phyloP scores from a whole-genome alignment of 306 rosid species.

The Casuarina glauca region DNA sequence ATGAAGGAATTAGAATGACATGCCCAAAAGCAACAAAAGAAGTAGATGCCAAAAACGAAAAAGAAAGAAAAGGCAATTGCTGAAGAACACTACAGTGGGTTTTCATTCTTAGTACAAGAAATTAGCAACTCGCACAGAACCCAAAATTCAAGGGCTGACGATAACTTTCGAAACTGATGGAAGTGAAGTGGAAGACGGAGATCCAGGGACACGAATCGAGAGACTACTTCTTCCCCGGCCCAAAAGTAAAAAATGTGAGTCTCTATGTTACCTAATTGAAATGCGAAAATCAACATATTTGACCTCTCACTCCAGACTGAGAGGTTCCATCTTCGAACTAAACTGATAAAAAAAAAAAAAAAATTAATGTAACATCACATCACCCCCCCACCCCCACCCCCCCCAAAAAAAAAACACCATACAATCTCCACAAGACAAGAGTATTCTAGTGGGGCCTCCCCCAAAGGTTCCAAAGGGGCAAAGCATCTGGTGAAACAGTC shows the following conservation, averaged over 20 bases:
- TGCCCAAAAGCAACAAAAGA: background rate
- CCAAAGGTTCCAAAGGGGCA: conserved; percentile 6
- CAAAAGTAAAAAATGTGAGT: background rate
- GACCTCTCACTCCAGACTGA: background rate
- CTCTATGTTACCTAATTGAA: background rate
- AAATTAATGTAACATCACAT: background rate
- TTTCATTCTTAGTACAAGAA: background rate
- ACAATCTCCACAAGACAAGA: conserved; percentile 6
- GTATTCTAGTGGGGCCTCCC: conserved; percentile 19
- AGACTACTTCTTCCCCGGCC: background rate
- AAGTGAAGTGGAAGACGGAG: background rate
- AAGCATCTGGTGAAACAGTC: conserved; percentile 6
- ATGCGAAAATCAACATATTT: background rate
- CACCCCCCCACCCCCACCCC: too few species aligned
- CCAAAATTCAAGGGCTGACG: background rate
- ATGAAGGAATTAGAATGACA: background rate
- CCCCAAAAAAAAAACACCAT: background rate
- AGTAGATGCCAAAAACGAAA: background rate
- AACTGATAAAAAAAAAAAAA: background rate
- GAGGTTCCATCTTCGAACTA: conserved; percentile 7
- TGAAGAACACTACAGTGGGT: background rate
- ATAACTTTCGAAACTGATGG: background rate
- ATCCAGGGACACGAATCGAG: background rate
- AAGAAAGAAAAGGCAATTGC: background rate
- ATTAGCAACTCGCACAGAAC: background rate